phyloP scores from a whole-genome alignment of 176 grass and related monocot genomes.

The Zoysia pacifica region DNA sequence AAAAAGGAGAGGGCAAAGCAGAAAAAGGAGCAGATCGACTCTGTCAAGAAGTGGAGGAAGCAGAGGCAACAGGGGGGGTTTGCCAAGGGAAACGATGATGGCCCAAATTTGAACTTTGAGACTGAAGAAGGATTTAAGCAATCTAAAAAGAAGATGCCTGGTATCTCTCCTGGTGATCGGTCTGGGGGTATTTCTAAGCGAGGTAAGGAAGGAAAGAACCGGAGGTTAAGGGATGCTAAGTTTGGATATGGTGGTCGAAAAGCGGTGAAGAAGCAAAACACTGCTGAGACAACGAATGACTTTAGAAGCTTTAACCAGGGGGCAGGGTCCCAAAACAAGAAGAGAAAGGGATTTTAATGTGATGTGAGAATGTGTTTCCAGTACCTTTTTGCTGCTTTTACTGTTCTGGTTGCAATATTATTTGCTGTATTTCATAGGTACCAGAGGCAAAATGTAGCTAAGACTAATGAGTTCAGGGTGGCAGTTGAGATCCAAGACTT shows the following conservation, averaged over 20 bases:
- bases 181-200: conserved; percentile 64
- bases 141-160: conserved; percentile 61
- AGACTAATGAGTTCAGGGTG: conserved; percentile 1
- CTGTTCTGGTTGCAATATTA: not conserved
- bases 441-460: conserved; percentile 26
- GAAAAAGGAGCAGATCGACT: conserved; percentile 97
- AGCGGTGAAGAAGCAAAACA: conserved; percentile 89
- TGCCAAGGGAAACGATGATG: conserved; percentile 54
- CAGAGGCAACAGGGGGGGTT: conserved; percentile 84
- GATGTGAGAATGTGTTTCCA: conserved; percentile 3
- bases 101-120: conserved; percentile 59
- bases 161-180: conserved; percentile 69
- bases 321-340: conserved; percentile 47
- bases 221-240: conserved; percentile 63
- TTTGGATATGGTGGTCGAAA: conserved; percentile 86
- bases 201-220: conserved; percentile 59
- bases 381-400: not conserved
- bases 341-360: conserved; percentile 57
- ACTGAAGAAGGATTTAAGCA: conserved; percentile 58
- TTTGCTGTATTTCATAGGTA: conserved; percentile 2
- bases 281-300: conserved; percentile 70
- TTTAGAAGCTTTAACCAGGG: conserved; percentile 69
- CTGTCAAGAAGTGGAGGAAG: conserved; percentile 97
- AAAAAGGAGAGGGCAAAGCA: conserved; percentile 70
- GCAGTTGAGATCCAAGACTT: conserved; percentile 11